Conservation (phyloP, 768 basidiomycete genomes). For the Clitopilus passeckerianus region DNA sequence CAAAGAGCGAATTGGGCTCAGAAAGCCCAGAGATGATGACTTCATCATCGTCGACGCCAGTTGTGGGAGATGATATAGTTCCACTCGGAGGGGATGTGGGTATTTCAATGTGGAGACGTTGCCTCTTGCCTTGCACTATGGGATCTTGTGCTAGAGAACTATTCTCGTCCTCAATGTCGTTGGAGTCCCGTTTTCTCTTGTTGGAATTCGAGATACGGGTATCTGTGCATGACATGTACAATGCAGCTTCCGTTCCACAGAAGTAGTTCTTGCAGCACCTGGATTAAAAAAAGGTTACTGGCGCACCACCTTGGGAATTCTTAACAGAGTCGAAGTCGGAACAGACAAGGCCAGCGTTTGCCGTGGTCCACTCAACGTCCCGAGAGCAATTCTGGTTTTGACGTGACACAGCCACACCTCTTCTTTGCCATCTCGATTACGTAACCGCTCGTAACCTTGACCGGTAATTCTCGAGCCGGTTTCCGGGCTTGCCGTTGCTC, state of each 20-base stretch:
- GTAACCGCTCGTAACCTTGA: background rate
- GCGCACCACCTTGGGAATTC: too few relatives aligned
- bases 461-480: background rate
- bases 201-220: background rate
- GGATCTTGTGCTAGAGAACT: background rate
- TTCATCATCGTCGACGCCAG: background rate
- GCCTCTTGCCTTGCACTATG: slow-evolving; percentile 7
- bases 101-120: slow-evolving; percentile 12
- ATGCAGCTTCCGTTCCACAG: too few relatives aligned
- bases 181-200: slow-evolving; percentile 1
- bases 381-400: background rate
- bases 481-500: background rate
- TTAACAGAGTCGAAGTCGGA: too few relatives aligned
- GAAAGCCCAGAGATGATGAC: slow-evolving; percentile 14
- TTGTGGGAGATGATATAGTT: background rate
- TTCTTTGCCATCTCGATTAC: background rate
- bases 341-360: too few relatives aligned
- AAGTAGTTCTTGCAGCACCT: too few relatives aligned
- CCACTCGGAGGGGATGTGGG: slow-evolving; percentile 3
- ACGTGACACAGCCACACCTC: background rate
- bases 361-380: background rate
- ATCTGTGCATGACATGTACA: background rate
- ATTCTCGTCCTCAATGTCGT: background rate
- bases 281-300: too few relatives aligned
- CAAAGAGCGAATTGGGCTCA: slow-evolving; percentile 45